Evolutionary conservation across 352 stramenopile species (phyloP).

Genomic region (Pythium phragmitis): DNA sequence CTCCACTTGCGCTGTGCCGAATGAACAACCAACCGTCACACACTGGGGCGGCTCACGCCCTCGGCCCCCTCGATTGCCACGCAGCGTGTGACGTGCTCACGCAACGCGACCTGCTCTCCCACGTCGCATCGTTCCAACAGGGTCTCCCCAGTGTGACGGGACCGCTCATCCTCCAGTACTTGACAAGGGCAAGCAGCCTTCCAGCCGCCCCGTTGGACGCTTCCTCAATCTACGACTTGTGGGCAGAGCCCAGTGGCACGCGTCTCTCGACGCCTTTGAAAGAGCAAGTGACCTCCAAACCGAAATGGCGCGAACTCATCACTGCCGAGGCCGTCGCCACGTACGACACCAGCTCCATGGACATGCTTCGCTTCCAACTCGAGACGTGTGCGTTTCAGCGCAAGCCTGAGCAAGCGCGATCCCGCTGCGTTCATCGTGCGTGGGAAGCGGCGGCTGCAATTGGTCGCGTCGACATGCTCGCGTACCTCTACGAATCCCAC

Average conservation of each 20-base stretch:
- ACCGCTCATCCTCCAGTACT: background rate
- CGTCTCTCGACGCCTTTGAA: background rate
- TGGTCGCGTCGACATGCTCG: background rate
- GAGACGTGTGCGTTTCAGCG: background rate
- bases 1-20: background rate
- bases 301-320: background rate
- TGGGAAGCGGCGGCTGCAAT: background rate
- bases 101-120: background rate
- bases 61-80: background rate
- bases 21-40: too few species aligned
- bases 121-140: conserved; percentile 10
- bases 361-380: background rate
- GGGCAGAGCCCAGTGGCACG: background rate
- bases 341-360: background rate
- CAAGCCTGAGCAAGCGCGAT: background rate
- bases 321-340: background rate
- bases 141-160: background rate
- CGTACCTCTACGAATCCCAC: background rate
- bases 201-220: background rate
- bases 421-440: background rate
- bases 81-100: conserved; percentile 5
- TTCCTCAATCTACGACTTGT: background rate
- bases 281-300: background rate
- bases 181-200: background rate
- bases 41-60: background rate